Conservation (phyloP, 2,329 filamentous ascomycete genomes). For the Plenodomus lindquistii region DNA sequence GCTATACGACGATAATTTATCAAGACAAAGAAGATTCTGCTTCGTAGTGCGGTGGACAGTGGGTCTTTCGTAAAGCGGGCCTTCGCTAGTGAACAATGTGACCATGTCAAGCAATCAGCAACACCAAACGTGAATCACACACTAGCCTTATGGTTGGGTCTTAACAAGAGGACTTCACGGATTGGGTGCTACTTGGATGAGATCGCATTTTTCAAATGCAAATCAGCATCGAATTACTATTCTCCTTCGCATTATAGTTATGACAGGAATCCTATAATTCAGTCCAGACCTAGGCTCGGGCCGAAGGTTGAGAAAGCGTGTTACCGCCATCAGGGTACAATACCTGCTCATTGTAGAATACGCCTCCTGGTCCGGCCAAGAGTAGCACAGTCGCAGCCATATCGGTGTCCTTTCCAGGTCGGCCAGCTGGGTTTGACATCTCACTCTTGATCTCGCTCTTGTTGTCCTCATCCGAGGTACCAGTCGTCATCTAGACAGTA, state of each 20-base stretch:
- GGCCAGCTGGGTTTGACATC: constrained; percentile 50
- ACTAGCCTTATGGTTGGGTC: too few relatives aligned
- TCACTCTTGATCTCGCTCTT: constrained; percentile 50
- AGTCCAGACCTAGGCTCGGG: constrained; percentile 34
- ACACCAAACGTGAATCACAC: too few relatives aligned
- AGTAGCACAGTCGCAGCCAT: constrained; percentile 49
- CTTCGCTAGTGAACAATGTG: neutral
- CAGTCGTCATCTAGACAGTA: constrained; percentile 52
- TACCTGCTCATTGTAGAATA: constrained; percentile 59
- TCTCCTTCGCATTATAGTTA: too few relatives aligned
- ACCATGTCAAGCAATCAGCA: neutral
- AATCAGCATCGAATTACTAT: too few relatives aligned
- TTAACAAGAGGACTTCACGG: neutral
- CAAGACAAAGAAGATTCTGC: neutral
- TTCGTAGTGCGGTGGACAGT: neutral
- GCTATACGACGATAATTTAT: too few relatives aligned
- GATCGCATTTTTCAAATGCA: too few relatives aligned
- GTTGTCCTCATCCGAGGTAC: constrained; percentile 51
- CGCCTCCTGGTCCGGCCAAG: constrained; percentile 55
- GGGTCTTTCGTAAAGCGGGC: neutral
- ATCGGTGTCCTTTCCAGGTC: constrained; percentile 47
- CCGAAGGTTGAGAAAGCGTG: constrained; percentile 13
- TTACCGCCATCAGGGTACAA: constrained; percentile 55
- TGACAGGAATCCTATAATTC: too few relatives aligned
- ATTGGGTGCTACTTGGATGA: too few relatives aligned